A percentile compares a stretch with the other conserved stretches of the same genome.
These are phyloP conservation scores for Mucor racemosus DNA, from an alignment of 371 early-diverging fungal genomes.

Conservation along the genomic window DNA sequence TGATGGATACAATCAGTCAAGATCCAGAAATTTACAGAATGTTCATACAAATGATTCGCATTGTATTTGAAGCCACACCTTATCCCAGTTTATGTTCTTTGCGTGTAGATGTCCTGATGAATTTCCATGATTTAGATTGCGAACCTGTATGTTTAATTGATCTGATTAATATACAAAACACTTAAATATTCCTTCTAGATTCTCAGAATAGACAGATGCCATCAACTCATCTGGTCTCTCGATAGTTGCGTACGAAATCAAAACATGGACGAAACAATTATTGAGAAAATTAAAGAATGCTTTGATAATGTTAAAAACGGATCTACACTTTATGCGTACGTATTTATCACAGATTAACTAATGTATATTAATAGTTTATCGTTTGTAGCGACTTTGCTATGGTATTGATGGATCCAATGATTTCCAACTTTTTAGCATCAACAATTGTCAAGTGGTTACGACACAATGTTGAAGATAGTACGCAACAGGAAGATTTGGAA, in stretches of 20 bases:
- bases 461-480: slow-evolving; percentile 37
- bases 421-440: slow-evolving; percentile 56
- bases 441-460: slow-evolving; percentile 46
- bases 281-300: slow-evolving; percentile 66
- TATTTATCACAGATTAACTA: not conserved
- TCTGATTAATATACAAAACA: slow-evolving; percentile 8
- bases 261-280: slow-evolving; percentile 68
- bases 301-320: slow-evolving; percentile 63
- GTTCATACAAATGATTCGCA: slow-evolving; percentile 61
- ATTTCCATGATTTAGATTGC: slow-evolving; percentile 65
- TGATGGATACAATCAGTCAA: slow-evolving; percentile 60
- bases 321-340: slow-evolving; percentile 65
- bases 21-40: slow-evolving; percentile 63
- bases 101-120: slow-evolving; percentile 73
- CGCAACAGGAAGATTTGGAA: slow-evolving; percentile 35
- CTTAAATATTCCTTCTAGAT: not conserved
- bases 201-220: slow-evolving; percentile 58
- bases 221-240: slow-evolving; percentile 68
- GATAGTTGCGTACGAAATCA: slow-evolving; percentile 72
- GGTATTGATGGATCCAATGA: slow-evolving; percentile 65
- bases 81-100: slow-evolving; percentile 65
- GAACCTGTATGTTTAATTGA: slow-evolving; percentile 46
- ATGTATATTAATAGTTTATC: not conserved
- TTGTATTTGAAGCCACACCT: slow-evolving; percentile 61
- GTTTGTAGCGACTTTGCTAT: slow-evolving; percentile 63